These are phyloP conservation scores for Durusdinium trenchii DNA, from an alignment of 73 alveolate species.

Conservation along the genomic window DNA sequence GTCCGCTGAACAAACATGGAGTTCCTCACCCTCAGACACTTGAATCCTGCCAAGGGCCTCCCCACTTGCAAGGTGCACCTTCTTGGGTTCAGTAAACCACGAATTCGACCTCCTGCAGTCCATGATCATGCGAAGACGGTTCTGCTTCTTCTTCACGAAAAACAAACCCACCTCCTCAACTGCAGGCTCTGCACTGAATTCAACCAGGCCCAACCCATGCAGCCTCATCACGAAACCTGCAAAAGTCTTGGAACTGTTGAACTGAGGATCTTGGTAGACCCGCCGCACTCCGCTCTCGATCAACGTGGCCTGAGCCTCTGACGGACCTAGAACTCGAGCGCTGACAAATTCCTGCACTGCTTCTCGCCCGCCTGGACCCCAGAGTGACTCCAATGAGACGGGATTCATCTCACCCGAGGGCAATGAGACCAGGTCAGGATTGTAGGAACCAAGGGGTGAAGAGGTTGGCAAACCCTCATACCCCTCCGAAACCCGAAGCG, in stretches of 20 bases:
- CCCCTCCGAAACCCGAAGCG: slow-evolving; percentile 47
- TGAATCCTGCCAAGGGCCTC: not conserved
- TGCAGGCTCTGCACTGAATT: not conserved
- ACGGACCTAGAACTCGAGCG: not conserved
- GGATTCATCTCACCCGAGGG: not conserved
- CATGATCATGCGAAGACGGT: not conserved
- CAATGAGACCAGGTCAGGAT: not conserved
- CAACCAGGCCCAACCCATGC: not conserved
- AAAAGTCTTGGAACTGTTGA: not conserved
- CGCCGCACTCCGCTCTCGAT: not conserved
- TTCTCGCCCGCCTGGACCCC: slow-evolving; percentile 35
- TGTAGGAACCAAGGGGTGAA: not conserved
- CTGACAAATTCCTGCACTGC: slow-evolving; percentile 1
- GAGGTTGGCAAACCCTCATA: slow-evolving; percentile 8
- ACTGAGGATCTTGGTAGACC: slow-evolving; percentile 7
- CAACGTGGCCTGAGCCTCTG: not conserved
- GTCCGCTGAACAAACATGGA: not conserved
- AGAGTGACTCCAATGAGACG: not conserved
- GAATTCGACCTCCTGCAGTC: slow-evolving; percentile 6
- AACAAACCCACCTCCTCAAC: not conserved
- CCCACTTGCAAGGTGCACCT: not conserved
- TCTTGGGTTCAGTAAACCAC: not conserved
- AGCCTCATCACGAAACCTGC: not conserved
- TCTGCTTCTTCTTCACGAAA: slow-evolving; percentile 42
- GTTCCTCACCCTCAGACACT: not conserved